A percentile compares a stretch with the other conserved stretches of the same genome.
Evolutionary conservation across 305 asterid species (phyloP).

Genomic region (Stenogyne calaminthoides): DNA sequence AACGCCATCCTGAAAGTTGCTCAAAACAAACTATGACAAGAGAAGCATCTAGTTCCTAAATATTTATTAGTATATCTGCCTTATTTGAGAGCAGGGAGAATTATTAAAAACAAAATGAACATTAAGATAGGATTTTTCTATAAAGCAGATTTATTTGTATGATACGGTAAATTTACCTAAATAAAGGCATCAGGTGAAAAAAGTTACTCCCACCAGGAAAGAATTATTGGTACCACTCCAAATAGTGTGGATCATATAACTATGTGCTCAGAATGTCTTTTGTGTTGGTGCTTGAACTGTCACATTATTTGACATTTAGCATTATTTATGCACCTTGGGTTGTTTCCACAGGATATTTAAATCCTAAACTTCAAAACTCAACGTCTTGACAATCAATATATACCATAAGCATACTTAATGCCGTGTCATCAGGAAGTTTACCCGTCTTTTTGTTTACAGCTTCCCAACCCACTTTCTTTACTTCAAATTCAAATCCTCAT

Average conservation of each 20-base stretch:
- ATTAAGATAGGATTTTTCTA: neutral
- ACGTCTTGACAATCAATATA: neutral
- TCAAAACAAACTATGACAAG: no score
- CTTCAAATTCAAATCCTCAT: no score
- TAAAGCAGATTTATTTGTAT: neutral
- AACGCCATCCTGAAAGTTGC: no score
- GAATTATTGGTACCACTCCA: neutral
- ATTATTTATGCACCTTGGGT: neutral
- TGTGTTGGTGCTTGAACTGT: constrained; percentile 21
- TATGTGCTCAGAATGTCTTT: neutral
- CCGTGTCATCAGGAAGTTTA: neutral
- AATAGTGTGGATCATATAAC: neutral
- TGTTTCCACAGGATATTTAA: constrained; percentile 6
- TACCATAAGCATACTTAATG: neutral
- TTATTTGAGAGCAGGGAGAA: neutral
- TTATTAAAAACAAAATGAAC: neutral
- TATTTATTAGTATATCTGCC: neutral
- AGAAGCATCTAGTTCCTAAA: no score
- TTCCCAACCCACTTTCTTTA: no score
- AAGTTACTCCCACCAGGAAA: neutral
- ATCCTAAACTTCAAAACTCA: neutral
- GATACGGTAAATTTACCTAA: constrained; percentile 1
- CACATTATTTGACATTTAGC: constrained; percentile 1
- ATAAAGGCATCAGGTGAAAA: constrained; percentile 3
- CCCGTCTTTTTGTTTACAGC: no score